These are phyloP conservation scores for Tetracladium setigerum DNA, from an alignment of 495 filamentous ascomycete genomes.

Conservation along the genomic window DNA sequence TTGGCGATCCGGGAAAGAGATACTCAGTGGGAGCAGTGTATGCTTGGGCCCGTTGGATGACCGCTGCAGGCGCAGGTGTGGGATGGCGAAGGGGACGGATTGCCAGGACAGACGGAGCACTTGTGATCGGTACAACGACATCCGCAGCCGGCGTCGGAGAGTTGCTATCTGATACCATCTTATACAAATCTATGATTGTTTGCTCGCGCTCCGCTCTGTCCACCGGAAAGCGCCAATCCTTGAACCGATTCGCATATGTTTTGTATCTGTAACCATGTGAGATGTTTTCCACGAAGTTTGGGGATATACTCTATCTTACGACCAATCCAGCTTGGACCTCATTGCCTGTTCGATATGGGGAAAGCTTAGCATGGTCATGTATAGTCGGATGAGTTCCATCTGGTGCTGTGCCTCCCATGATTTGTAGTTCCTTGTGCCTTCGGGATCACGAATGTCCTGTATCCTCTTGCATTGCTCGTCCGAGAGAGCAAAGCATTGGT, in stretches of 20 bases:
- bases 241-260: constrained; percentile 14
- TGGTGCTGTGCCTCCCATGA: constrained; percentile 12
- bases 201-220: constrained; percentile 10
- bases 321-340: constrained; percentile 12
- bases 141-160: too few relatives aligned
- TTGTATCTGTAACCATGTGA: constrained; percentile 8
- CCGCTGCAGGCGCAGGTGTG: constrained; percentile 2
- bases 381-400: constrained; percentile 8
- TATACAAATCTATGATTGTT: not conserved
- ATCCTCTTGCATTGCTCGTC: constrained; percentile 12
- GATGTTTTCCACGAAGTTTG: not conserved
- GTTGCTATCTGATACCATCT: constrained; percentile 3
- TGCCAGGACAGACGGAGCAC: too few relatives aligned
- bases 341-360: constrained; percentile 9
- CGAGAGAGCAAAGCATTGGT: constrained; percentile 11
- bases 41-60: not conserved
- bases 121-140: too few relatives aligned
- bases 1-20: not conserved
- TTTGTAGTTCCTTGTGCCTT: constrained; percentile 2
- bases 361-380: constrained; percentile 18
- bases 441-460: constrained; percentile 5
- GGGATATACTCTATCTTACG: constrained; percentile 10
- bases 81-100: constrained; percentile 5
- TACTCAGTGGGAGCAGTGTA: not conserved
- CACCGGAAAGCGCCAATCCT: constrained; percentile 13